Percentiles rank a stretch among this genome's conserved stretches.
Conservation (phyloP, 306 rosid genomes). For the Quercus berberidifolia region DNA sequence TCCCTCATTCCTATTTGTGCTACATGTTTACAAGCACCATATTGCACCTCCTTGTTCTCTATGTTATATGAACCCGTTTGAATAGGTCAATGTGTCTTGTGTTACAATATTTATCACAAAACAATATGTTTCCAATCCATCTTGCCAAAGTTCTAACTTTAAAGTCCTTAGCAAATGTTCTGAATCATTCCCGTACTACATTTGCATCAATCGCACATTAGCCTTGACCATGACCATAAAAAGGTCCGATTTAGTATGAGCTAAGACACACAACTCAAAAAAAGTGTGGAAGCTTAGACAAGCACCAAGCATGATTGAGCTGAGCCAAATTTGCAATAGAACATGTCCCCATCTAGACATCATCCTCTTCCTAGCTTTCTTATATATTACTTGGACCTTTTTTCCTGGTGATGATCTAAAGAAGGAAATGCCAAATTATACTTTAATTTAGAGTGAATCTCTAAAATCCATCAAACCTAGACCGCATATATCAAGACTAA, state of each 20-base stretch:
- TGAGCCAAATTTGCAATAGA: background rate
- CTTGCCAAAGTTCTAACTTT: background rate
- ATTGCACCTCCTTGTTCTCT: background rate
- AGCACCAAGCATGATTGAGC: background rate
- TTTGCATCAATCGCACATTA: background rate
- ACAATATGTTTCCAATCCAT: background rate
- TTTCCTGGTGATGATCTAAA: background rate
- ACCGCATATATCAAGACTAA: background rate
- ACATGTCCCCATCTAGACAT: background rate
- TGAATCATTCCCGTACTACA: background rate
- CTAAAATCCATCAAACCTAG: background rate
- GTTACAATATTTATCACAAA: background rate
- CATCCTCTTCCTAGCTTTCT: constrained; percentile 8
- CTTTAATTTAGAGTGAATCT: constrained; percentile 31
- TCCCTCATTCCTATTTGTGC: background rate
- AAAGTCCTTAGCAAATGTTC: background rate
- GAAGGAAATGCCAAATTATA: constrained; percentile 8
- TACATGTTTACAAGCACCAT: background rate
- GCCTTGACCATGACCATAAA: background rate
- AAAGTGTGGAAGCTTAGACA: background rate
- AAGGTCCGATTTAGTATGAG: background rate
- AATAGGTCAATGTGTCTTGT: background rate
- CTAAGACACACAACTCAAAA: background rate
- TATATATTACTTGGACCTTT: background rate
- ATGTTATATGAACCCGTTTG: background rate